Evolutionary conservation across 2,329 filamentous ascomycete genomes (phyloP).

Genomic region (Aspergillus proliferans): DNA sequence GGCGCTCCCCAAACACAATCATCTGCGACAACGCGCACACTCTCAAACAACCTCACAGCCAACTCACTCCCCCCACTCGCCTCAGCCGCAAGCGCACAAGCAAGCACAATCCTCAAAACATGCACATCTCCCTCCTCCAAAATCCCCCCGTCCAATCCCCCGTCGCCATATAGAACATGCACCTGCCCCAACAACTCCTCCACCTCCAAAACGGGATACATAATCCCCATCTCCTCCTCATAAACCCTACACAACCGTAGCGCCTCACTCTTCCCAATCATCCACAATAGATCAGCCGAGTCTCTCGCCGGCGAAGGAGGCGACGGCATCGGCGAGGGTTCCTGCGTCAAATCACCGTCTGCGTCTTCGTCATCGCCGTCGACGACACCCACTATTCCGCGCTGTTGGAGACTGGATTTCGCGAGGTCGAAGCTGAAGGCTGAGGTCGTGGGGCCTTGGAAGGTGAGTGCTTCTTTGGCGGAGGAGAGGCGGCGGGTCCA

Average conservation of each 20-base stretch:
- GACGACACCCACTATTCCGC: slow-evolving; percentile 62
- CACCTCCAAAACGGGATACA: slow-evolving; percentile 79
- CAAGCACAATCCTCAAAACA: slow-evolving; percentile 74
- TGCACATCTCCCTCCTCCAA: slow-evolving; percentile 58
- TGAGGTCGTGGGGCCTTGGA: slow-evolving; percentile 77
- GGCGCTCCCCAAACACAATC: slow-evolving; percentile 53
- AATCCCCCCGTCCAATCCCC: slow-evolving; percentile 22
- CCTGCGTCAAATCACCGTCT: slow-evolving; percentile 47
- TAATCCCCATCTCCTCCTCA: slow-evolving; percentile 81
- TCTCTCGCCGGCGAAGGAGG: slow-evolving; percentile 17
- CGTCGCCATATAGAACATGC: slow-evolving; percentile 49
- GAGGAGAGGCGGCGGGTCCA: slow-evolving; percentile 13
- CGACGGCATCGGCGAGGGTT: slow-evolving; percentile 28
- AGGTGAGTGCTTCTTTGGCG: slow-evolving; percentile 52
- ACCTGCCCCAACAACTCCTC: slow-evolving; percentile 63
- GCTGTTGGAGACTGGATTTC: slow-evolving; percentile 74
- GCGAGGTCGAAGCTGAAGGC: slow-evolving; percentile 79
- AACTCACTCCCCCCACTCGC: slow-evolving; percentile 69
- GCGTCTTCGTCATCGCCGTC: slow-evolving; percentile 44
- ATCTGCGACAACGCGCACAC: slow-evolving; percentile 65
- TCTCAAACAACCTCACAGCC: slow-evolving; percentile 67
- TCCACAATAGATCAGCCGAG: slow-evolving; percentile 65
- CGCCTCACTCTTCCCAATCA: slow-evolving; percentile 68
- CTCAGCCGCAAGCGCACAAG: slow-evolving; percentile 69
- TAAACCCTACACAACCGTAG: slow-evolving; percentile 70